Conservation (phyloP, 306 rosid species). For the Crataegus laevigata region DNA sequence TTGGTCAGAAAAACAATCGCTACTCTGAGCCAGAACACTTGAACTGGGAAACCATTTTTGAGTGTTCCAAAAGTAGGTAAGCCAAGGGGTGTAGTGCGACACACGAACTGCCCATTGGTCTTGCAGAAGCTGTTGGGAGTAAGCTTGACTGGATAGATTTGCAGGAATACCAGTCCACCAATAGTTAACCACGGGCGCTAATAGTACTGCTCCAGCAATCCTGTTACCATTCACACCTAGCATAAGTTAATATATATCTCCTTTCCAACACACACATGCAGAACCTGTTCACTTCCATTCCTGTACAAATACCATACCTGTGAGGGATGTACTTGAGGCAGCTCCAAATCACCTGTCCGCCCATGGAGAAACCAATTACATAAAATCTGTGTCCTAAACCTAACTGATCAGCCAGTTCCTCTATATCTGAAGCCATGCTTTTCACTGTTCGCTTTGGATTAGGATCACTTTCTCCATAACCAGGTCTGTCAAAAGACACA, state of each 20-base stretch:
- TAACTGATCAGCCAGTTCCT: conserved; percentile 82
- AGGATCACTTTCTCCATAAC: conserved; percentile 95
- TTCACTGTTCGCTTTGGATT: conserved; percentile 66
- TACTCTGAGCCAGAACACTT: conserved; percentile 15
- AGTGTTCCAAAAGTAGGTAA: conserved; percentile 90
- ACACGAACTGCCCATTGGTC: conserved; percentile 81
- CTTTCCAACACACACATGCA: neutral
- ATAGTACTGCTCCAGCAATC: conserved; percentile 68
- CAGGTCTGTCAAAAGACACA: conserved; percentile 80
- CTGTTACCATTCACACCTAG: conserved; percentile 29
- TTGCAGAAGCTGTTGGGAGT: conserved; percentile 14
- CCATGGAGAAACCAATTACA: conserved; percentile 66
- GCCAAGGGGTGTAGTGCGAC: conserved; percentile 72
- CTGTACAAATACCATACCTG: conserved; percentile 38
- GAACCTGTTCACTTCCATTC: neutral
- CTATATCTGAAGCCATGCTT: conserved; percentile 71
- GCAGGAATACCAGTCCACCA: conserved; percentile 85
- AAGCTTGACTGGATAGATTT: conserved; percentile 51
- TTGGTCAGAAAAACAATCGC: conserved; percentile 24
- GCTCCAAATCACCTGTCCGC: conserved; percentile 78
- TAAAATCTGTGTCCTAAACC: conserved; percentile 71
- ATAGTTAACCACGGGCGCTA: conserved; percentile 64
- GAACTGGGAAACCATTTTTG: conserved; percentile 67
- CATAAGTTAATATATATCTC: conserved; percentile 3
- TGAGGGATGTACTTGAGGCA: conserved; percentile 78